phyloP scores from a whole-genome alignment of 2,329 filamentous ascomycete species.

The Nemania serpens region DNA sequence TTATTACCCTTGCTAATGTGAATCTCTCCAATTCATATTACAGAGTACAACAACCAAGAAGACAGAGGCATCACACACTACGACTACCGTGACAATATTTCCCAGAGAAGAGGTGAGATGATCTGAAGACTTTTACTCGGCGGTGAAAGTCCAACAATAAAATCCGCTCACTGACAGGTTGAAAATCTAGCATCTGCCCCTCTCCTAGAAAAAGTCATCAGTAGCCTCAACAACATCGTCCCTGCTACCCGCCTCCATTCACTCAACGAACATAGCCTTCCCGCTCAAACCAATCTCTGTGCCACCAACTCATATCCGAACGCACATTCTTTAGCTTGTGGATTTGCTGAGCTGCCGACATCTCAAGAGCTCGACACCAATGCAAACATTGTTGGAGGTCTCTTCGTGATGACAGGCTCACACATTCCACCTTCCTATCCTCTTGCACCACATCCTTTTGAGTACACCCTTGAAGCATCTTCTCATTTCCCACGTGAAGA shows the following conservation, averaged over 20 bases:
- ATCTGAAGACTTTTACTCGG: background rate
- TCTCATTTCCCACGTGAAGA: slow-evolving; percentile 1
- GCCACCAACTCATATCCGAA: background rate
- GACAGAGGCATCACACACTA: background rate
- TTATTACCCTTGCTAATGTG: slow-evolving; percentile 4
- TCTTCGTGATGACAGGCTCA: slow-evolving; percentile 10
- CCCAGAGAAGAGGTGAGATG: background rate
- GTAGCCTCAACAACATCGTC: background rate
- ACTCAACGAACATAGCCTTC: background rate
- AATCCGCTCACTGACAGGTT: background rate
- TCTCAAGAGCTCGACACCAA: background rate
- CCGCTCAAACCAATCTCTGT: background rate
- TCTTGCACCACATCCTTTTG: background rate
- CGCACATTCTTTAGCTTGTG: background rate
- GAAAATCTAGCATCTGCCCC: slow-evolving; percentile 11
- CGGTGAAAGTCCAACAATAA: no score
- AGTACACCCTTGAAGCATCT: background rate
- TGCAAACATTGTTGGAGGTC: background rate
- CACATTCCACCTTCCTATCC: slow-evolving; percentile 3
- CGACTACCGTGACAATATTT: background rate
- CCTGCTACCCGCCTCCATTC: background rate
- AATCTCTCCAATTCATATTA: background rate
- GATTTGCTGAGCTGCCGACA: background rate
- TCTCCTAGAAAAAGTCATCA: background rate
- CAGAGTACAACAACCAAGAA: slow-evolving; percentile 1